Conservation (phyloP, 2,329 filamentous ascomycete genomes). For the Eutypa lata region DNA sequence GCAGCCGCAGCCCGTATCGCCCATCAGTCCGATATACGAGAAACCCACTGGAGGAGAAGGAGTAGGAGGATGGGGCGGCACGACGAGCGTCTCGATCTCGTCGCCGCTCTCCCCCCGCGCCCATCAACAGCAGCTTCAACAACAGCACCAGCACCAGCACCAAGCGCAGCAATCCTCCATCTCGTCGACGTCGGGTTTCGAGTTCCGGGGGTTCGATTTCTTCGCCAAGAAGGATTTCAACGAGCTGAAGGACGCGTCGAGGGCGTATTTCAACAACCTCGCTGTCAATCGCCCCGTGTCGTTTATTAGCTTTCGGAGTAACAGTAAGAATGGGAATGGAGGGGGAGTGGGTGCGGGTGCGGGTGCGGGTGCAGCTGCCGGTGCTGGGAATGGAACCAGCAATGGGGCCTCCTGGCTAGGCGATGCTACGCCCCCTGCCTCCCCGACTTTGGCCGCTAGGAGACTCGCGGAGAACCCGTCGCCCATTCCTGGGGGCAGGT, state of each 20-base stretch:
- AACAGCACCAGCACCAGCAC: background rate
- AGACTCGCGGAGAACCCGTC: background rate
- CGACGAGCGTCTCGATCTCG: no score
- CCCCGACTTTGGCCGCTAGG: conserved; percentile 14
- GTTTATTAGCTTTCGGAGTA: conserved; percentile 1
- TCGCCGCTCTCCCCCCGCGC: no score
- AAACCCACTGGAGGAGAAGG: background rate
- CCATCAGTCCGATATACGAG: background rate
- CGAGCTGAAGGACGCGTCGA: conserved; percentile 23
- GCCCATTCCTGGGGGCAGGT: background rate
- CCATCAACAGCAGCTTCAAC: no score
- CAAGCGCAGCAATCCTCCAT: background rate
- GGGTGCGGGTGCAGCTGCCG: no score
- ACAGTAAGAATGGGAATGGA: background rate
- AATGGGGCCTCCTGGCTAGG: conserved; percentile 24
- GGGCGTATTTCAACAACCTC: conserved; percentile 21
- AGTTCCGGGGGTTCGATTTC: conserved; percentile 30
- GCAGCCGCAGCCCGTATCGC: no score
- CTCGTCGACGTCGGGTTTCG: conserved; percentile 9
- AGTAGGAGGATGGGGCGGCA: background rate
- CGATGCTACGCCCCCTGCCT: conserved; percentile 26
- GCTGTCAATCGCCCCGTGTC: background rate
- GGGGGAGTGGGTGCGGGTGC: no score
- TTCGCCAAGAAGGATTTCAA: conserved; percentile 29
- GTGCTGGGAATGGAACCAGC: conserved; percentile 5